phyloP scores from a whole-genome alignment of 2,329 filamentous ascomycete species.

The Hansfordia pulvinata region DNA sequence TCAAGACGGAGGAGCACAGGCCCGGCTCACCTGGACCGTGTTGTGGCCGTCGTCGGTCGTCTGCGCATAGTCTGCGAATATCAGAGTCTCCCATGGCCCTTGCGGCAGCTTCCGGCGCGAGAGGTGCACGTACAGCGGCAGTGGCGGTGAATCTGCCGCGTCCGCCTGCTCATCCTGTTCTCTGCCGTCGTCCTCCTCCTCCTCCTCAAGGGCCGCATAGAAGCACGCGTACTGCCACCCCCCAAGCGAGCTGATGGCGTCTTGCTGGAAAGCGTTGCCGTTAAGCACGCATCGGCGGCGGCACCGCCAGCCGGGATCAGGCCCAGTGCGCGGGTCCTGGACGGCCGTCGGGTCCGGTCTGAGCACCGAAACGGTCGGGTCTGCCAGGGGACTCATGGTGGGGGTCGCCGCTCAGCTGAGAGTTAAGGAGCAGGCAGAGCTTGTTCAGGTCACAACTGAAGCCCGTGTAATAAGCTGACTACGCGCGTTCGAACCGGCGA shows the following conservation, averaged over 20 bases:
- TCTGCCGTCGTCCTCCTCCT: constrained; percentile 11
- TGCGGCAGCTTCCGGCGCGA: constrained; percentile 26
- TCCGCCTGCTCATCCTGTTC: too few species aligned
- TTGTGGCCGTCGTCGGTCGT: constrained; percentile 37
- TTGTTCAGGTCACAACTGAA: too few species aligned
- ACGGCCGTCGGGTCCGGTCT: constrained; percentile 21
- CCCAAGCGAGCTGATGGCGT: constrained; percentile 28
- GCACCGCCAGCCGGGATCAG: background rate
- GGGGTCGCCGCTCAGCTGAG: too few species aligned
- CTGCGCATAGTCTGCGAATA: constrained; percentile 34
- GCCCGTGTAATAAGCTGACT: too few species aligned
- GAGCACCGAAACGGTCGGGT: constrained; percentile 13
- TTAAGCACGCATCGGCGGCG: constrained; percentile 23
- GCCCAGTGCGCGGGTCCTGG: too few species aligned
- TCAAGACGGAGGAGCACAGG: too few species aligned
- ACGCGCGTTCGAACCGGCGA: too few species aligned
- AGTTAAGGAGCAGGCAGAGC: too few species aligned
- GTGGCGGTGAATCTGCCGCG: background rate
- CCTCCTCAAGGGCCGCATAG: constrained; percentile 17
- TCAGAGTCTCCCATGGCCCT: constrained; percentile 28
- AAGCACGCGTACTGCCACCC: constrained; percentile 35
- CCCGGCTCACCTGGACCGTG: constrained; percentile 30
- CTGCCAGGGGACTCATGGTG: background rate
- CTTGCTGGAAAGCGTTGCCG: constrained; percentile 34
- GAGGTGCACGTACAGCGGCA: constrained; percentile 27